Conservation (phyloP, 2,329 filamentous ascomycete genomes). For the Trichoderma pleuroti region DNA sequence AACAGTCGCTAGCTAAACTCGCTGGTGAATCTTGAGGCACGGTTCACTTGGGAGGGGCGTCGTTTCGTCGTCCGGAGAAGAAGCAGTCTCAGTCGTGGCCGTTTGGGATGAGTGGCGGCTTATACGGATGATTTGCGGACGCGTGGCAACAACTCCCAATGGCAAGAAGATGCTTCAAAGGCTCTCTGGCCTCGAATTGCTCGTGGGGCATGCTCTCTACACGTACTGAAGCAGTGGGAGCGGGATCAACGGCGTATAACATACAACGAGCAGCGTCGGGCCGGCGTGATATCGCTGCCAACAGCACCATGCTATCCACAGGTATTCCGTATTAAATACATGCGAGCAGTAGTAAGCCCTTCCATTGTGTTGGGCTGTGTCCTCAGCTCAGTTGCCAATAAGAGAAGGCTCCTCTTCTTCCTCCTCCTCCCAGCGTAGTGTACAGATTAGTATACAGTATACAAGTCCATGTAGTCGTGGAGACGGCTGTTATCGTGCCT, state of each 20-base stretch:
- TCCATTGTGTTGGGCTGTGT: not conserved
- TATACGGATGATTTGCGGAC: not conserved
- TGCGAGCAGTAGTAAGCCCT: not conserved
- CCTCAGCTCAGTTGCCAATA: not conserved
- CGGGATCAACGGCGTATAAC: not conserved
- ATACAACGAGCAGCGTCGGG: not conserved
- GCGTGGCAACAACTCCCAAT: not conserved
- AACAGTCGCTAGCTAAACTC: not conserved
- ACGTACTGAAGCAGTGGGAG: not conserved
- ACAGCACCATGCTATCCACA: not conserved
- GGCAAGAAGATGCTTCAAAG: not conserved
- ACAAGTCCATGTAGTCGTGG: not conserved
- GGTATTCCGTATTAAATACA: not conserved
- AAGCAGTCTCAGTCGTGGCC: not conserved
- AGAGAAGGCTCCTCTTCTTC: not conserved
- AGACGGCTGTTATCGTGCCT: slow-evolving; percentile 2
- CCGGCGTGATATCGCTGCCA: not conserved
- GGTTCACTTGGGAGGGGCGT: not conserved
- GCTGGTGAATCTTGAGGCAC: slow-evolving; percentile 2
- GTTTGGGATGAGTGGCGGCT: not conserved
- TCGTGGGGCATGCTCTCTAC: not conserved
- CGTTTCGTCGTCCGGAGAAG: not conserved
- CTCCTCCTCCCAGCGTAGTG: not conserved
- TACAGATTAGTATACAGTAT: not conserved
- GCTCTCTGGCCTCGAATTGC: not conserved